Base-by-base conservation (phyloP, 192 early-diverging fungal species). In the Pilobolus umbonatus region DNA sequence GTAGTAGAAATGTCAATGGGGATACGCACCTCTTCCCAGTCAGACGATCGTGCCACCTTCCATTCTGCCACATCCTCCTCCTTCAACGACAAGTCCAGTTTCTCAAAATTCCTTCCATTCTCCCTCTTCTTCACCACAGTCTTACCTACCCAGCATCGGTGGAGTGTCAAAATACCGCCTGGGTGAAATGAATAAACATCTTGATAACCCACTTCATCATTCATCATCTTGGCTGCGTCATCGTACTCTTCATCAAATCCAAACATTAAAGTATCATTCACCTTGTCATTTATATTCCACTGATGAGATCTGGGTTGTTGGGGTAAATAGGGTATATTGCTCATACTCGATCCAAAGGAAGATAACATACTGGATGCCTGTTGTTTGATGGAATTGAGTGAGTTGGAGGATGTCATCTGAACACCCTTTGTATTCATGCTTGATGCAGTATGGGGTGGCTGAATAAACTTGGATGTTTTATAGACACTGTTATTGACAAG, bases 11-110 rank as follows among this genome's bases (percentile, higher is more conserved):
- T 5, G 22, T 61, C 60, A 12, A 68, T 25, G 0, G 65, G 61
- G 0, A 64, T 51, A 21, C 62, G 79, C 29, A 83, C 79, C 19
- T 72, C 42, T 17, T 55, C 48, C 81, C 81, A 83, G 48, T 78
- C 67, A 3, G 47, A n/a, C 31, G 55, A 56, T 14, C 81, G 65
- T 25, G 72, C 62, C 24, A 83, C 35, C 28, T 64, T 59, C 81
- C 81, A 83, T 45, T 83, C 81, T 11, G 78, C 81, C 6, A 83
- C 67, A 65, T 83, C 81, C 47, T 80, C 79, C 50, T 75, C 68
- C 48, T 67, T 67, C 19, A 80, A 51, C 8, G 69, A 60, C 43
- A 83, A 57, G 25, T 79, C 81, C n/a, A 72, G 69, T 15, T 69
- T 71, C 38, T 74, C 78, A 34, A 75, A 63, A 8, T 70, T 65